A percentile compares a stretch with the other conserved stretches of the same genome.
These are phyloP conservation scores for Phyllosticta capitalensis DNA, from an alignment of 2,329 filamentous ascomycete genomes.

Conservation along the genomic window DNA sequence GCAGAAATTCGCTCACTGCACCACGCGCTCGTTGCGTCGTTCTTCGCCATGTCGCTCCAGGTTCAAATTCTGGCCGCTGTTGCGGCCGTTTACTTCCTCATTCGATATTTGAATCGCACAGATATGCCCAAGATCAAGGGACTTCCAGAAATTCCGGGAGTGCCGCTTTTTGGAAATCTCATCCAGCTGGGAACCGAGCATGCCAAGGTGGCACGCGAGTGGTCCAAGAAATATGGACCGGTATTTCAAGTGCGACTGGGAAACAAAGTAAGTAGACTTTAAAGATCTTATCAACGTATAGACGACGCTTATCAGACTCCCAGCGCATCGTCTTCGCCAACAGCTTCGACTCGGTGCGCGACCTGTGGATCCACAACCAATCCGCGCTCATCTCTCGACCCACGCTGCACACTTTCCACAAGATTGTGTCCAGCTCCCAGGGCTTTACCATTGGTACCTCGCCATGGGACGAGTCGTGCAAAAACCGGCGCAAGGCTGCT, in stretches of 20 bases:
- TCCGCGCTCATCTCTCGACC: constrained; percentile 69
- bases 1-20: background rate
- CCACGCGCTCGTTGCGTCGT: background rate
- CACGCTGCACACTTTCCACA: constrained; percentile 72
- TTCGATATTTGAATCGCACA: constrained; percentile 35
- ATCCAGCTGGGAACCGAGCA: constrained; percentile 38
- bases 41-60: constrained; percentile 26
- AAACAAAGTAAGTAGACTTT: constrained; percentile 44
- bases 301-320: background rate
- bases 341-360: constrained; percentile 61
- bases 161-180: constrained; percentile 39
- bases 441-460: constrained; percentile 78
- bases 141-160: constrained; percentile 38
- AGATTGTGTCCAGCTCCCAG: constrained; percentile 64
- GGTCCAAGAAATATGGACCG: constrained; percentile 40
- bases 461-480: constrained; percentile 75
- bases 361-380: constrained; percentile 71
- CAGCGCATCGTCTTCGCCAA: constrained; percentile 69
- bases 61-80: constrained; percentile 33
- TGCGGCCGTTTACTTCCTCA: constrained; percentile 30
- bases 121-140: constrained; percentile 41
- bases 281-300: background rate
- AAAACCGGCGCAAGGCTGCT: constrained; percentile 65
- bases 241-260: constrained; percentile 50
- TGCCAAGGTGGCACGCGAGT: constrained; percentile 36